Evolutionary conservation across 495 filamentous ascomycete species (phyloP).

Genomic region (Penicillium nucicola): DNA sequence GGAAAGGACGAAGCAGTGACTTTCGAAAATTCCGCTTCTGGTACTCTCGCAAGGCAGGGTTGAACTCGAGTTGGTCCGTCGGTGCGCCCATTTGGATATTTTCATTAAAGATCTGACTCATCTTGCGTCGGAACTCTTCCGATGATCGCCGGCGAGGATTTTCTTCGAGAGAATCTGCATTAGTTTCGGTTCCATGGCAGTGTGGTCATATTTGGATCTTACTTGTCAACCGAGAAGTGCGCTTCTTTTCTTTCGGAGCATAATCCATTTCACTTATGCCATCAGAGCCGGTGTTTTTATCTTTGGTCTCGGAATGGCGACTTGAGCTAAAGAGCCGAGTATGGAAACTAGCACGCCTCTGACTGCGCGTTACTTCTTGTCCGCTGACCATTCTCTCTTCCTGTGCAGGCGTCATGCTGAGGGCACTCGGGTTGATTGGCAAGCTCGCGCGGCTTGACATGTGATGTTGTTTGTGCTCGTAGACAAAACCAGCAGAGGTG

Average conservation of each 20-base stretch:
- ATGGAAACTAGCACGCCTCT: conserved; percentile 20
- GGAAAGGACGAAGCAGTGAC: conserved; percentile 14
- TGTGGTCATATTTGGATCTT: neutral
- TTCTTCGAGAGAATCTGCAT: conserved; percentile 10
- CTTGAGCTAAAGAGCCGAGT: conserved; percentile 8
- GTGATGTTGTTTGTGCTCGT: conserved; percentile 4
- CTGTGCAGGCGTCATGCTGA: conserved; percentile 1
- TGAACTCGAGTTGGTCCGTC: conserved; percentile 24
- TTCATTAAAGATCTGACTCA: conserved; percentile 40
- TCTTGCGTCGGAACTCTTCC: conserved; percentile 35
- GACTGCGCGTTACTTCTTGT: neutral
- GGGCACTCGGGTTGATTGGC: neutral
- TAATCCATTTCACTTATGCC: conserved; percentile 1
- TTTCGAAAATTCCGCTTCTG: conserved; percentile 10
- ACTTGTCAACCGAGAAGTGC: conserved; percentile 12
- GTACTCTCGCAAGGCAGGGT: conserved; percentile 7
- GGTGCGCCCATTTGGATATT: conserved; percentile 26
- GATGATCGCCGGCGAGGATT: conserved; percentile 31
- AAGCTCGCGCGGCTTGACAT: conserved; percentile 7
- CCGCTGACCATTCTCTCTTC: conserved; percentile 7
- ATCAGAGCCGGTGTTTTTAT: neutral
- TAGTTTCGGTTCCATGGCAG: neutral
- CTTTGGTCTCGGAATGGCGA: neutral
- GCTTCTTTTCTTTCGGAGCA: conserved; percentile 8
- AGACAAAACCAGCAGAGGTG: conserved; percentile 6